phyloP scores from a whole-genome alignment of 2,329 filamentous ascomycete species.

The Sarocladium strictum region DNA sequence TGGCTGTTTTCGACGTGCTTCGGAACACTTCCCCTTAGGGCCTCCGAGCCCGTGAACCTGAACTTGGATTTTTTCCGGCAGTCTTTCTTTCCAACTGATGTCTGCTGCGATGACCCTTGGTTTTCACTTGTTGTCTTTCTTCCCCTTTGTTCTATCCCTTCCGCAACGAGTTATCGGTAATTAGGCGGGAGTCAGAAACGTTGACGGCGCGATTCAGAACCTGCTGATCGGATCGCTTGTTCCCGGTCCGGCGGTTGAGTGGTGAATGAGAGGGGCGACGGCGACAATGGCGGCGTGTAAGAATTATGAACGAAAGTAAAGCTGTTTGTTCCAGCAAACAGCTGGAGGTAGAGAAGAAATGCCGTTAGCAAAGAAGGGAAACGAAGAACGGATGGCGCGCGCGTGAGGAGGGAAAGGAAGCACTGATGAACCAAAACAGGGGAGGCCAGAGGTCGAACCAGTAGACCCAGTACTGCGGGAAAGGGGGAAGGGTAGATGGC shows the following conservation, averaged over 20 bases:
- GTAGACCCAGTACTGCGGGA: neutral
- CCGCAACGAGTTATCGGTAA: neutral
- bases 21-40: conserved; percentile 4
- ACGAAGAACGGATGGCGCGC: neutral
- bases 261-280: neutral
- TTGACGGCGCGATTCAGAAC: conserved; percentile 3
- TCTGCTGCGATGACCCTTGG: neutral
- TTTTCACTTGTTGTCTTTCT: neutral
- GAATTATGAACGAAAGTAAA: neutral
- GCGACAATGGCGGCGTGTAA: neutral
- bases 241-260: neutral
- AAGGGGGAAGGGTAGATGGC: neutral
- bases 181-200: neutral
- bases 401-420: neutral
- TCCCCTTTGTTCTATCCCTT: neutral
- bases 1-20: neutral
- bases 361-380: conserved; percentile 4
- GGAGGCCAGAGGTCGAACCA: neutral
- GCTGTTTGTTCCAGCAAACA: conserved; percentile 8
- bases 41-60: conserved; percentile 1
- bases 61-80: neutral
- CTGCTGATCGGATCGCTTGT: conserved; percentile 4
- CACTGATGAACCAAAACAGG: neutral
- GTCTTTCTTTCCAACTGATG: conserved; percentile 2
- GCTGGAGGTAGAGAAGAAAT: neutral